These are phyloP conservation scores for Botrytis byssoidea DNA, from an alignment of 2,329 filamentous ascomycete genomes.

Conservation along the genomic window DNA sequence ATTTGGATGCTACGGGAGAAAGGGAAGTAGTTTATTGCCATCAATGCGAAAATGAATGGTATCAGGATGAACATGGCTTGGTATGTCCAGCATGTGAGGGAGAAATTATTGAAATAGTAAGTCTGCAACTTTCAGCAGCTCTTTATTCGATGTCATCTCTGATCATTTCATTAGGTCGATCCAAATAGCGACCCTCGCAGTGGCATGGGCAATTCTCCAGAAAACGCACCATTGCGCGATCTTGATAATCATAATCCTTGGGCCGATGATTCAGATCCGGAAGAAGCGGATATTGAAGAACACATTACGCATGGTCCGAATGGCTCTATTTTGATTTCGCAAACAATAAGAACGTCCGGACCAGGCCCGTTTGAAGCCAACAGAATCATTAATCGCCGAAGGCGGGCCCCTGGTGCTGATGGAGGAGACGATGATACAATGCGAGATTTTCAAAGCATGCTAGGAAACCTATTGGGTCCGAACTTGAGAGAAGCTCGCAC, in stretches of 20 bases:
- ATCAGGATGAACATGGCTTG: constrained; percentile 65
- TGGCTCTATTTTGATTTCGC: constrained; percentile 34
- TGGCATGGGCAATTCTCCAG: constrained; percentile 32
- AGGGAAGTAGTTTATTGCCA: constrained; percentile 86
- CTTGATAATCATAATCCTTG: constrained; percentile 36
- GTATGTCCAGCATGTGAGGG: constrained; percentile 74
- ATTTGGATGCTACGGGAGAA: constrained; percentile 50
- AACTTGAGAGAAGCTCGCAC: constrained; percentile 30
- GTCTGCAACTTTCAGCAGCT: constrained; percentile 38
- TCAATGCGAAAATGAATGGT: constrained; percentile 78
- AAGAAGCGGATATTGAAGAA: constrained; percentile 59
- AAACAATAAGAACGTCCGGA: constrained; percentile 32
- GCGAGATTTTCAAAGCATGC: constrained; percentile 45
- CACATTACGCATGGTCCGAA: constrained; percentile 36
- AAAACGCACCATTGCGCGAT: constrained; percentile 24
- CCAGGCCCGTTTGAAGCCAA: neutral
- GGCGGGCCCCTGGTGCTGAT: constrained; percentile 12
- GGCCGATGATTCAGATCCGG: constrained; percentile 52
- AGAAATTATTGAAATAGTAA: constrained; percentile 83
- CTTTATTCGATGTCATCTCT: constrained; percentile 27
- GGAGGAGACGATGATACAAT: constrained; percentile 32
- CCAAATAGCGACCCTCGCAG: constrained; percentile 62
- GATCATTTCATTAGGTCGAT: constrained; percentile 46
- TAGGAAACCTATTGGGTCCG: constrained; percentile 46
- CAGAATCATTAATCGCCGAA: constrained; percentile 8